phyloP scores from a whole-genome alignment of 192 early-diverging fungal species.

The Bifiguratus adelaidae region DNA sequence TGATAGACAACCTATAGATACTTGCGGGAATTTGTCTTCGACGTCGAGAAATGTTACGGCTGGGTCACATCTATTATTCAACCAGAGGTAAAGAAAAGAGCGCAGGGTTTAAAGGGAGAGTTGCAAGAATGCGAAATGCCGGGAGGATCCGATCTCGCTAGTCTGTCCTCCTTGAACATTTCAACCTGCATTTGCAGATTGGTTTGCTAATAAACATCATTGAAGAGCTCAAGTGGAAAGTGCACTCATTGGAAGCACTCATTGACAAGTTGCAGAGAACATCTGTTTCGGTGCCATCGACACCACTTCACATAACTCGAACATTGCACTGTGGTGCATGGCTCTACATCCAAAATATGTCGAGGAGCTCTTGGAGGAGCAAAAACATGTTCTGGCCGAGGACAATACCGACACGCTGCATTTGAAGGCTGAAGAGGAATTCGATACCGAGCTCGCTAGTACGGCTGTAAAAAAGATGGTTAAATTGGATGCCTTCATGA shows the following conservation, averaged over 20 bases:
- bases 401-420: conserved; percentile 1
- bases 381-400: conserved; percentile 8
- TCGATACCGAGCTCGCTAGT: conserved; percentile 1
- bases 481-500: conserved; percentile 11
- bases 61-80: too few relatives aligned
- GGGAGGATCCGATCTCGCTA: too few relatives aligned
- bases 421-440: not conserved
- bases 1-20: too few relatives aligned
- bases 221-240: not conserved
- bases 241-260: not conserved
- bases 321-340: conserved; percentile 4
- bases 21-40: too few relatives aligned
- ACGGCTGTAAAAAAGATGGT: conserved; percentile 9
- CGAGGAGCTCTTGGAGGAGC: conserved; percentile 11
- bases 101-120: too few relatives aligned
- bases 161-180: too few relatives aligned
- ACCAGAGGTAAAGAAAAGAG: too few relatives aligned
- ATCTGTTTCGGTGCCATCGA: conserved; percentile 11
- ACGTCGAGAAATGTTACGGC: too few relatives aligned
- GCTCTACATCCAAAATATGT: conserved; percentile 3
- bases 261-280: not conserved
- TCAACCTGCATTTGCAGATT: too few relatives aligned
- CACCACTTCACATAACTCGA: conserved; percentile 7
- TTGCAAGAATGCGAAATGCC: too few relatives aligned
- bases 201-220: conserved; percentile 11